These are phyloP conservation scores for Xerocomus spinulosus DNA, from an alignment of 768 basidiomycete genomes.

Conservation along the genomic window DNA sequence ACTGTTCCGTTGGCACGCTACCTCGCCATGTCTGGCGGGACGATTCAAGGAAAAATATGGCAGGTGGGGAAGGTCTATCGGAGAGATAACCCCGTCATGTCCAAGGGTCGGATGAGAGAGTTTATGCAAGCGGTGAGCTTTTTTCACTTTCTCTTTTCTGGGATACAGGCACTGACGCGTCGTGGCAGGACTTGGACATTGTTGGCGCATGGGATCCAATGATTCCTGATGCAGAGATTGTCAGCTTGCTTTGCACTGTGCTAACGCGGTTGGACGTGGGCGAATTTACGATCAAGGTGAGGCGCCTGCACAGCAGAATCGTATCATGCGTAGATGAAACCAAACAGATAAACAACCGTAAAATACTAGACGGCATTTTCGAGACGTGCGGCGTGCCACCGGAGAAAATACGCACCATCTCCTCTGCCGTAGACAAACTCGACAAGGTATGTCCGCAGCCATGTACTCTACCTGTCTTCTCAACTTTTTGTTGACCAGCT, in stretches of 20 bases:
- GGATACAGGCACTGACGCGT: background rate
- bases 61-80: conserved; percentile 99
- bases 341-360: conserved; percentile 85
- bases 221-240: conserved; percentile 93
- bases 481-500: conserved; percentile 39
- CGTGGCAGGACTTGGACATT: conserved; percentile 85
- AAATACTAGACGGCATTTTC: conserved; percentile 95
- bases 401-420: conserved; percentile 88
- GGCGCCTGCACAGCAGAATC: background rate
- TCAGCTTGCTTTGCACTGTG: conserved; percentile 78
- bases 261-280: conserved; percentile 83
- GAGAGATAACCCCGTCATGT: conserved; percentile 94
- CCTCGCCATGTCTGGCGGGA: conserved; percentile 93
- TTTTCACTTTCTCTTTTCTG: background rate
- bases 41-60: conserved; percentile 79
- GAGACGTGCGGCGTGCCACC: conserved; percentile 90
- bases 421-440: conserved; percentile 95
- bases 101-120: conserved; percentile 97
- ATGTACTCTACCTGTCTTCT: background rate
- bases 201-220: conserved; percentile 90
- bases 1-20: conserved; percentile 96
- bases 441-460: conserved; percentile 66
- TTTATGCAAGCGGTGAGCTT: conserved; percentile 87
- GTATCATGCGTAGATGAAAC: background rate
- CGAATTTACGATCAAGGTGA: conserved; percentile 89